Evolutionary conservation across 2,329 filamentous ascomycete species (phyloP).

Genomic region (Neurospora sp.): DNA sequence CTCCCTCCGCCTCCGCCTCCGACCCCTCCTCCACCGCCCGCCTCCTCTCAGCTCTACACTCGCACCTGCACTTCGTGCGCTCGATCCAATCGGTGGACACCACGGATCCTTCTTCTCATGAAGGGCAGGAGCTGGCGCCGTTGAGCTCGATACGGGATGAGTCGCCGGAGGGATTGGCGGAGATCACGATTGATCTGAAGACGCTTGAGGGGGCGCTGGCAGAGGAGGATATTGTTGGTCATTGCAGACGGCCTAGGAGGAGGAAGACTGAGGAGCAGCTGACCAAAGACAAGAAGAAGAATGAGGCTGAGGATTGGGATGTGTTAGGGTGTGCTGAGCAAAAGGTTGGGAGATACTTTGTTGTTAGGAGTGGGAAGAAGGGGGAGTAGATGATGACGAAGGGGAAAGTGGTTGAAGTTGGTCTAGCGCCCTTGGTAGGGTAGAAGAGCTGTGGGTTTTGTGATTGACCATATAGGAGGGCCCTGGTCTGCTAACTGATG

Average conservation of each 20-base stretch:
- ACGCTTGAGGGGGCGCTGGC: conserved; percentile 38
- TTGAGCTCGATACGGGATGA: conserved; percentile 76
- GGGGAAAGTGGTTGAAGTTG: not conserved
- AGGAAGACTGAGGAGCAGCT: conserved; percentile 11
- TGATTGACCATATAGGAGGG: not conserved
- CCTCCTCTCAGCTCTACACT: conserved; percentile 66
- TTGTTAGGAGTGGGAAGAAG: conserved; percentile 54
- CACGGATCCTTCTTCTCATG: conserved; percentile 25
- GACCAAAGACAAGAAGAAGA: conserved; percentile 11
- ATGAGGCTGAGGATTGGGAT: conserved; percentile 56
- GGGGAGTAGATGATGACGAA: not conserved
- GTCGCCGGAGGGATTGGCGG: conserved; percentile 43
- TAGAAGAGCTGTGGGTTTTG: not conserved
- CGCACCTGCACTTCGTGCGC: conserved; percentile 85
- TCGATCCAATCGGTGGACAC: conserved; percentile 76
- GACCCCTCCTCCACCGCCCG: conserved; percentile 47
- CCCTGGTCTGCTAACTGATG: not conserved
- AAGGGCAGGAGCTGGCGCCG: conserved; percentile 44
- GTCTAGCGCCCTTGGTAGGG: not conserved
- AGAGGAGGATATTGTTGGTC: conserved; percentile 52
- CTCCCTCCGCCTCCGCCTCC: conserved; percentile 40
- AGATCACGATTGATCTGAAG: conserved; percentile 49
- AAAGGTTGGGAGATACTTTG: conserved; percentile 63
- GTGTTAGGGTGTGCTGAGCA: conserved; percentile 55
- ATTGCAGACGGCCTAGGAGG: conserved; percentile 35